Base-by-base conservation (phyloP, 768 basidiomycete species). In the Amanita pallidorosea region DNA sequence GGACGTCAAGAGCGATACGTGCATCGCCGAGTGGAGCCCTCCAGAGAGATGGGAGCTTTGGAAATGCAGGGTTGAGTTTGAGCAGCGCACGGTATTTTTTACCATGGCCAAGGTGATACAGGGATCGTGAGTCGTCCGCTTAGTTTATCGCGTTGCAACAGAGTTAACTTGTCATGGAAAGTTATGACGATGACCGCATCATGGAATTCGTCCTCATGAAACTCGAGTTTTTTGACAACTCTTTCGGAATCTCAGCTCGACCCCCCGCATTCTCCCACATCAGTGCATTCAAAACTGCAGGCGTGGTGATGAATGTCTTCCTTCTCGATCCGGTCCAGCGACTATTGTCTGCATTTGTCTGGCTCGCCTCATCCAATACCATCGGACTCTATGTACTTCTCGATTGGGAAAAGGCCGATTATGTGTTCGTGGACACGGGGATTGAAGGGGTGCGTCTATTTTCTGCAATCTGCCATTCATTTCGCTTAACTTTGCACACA, bases 31-130 rank as follows among this genome's bases (percentile, higher is more conserved):
- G 52, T 87, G 85, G 84, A 76, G 79, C 46, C 83, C 82, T 1
- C 72, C 71, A 1, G 68, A 70, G 18, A 59, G 70, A 15, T 86
- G 84, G 83, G 82, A 85, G 57, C 59, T 87, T 5, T 86, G 84
- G 85, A 87, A 87, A 58, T 86, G 85, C 56, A 67, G 84, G 7
- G 83, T 87, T 15, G 85, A 85, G 58, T 86, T 85, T 58, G 83
- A 85, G 36, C 75, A 79, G 55, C 67, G 79, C 52, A 77, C 79
- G 0, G 83, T 85, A 33, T 87, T 76, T 63, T 85, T 87, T 57
- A 83, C 80, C 0, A 86, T 86, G 83, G 84, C 84, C 1, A 81
- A 79, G 60, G 72, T 80, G 25, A 56, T 83, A 18, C 61, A 67
- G 29, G 70, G 68, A 53, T 68, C 71, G 76, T 77, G 60, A 66